Evolutionary conservation across 2,329 filamentous ascomycete genomes (phyloP), one percentile per base, ranked within the genome.

Genomic region (Diaporthe citriasiana): DNA sequence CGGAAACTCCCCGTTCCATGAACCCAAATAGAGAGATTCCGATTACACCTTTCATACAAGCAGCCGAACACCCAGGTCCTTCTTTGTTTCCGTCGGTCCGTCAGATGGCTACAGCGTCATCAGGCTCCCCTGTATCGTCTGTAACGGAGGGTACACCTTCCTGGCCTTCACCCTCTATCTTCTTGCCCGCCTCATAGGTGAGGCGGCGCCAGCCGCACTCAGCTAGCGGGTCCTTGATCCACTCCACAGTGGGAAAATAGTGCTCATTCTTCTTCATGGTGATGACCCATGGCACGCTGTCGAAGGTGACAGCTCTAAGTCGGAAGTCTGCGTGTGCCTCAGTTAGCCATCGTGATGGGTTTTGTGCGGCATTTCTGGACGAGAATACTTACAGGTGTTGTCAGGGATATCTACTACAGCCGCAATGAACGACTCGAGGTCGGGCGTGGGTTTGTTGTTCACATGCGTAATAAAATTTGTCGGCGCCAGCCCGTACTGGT

Each of bases 211-310:
- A 76, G 40, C 75, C 63, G 27, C 71, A 75, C 63, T 71, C 73
- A 8, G 57, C 73, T 9, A 60, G 63, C 5, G 53, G 70, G 55
- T 76, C 91, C 59, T 76, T 93, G 82, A 91, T 89, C 88, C 91
- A 92, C 79, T 93, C 92, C 82, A 91, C 89, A 0, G 91, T 93
- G 0, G 92, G 91, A 83, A 93, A 93, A 82, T 99, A 99, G 84
- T 99, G 97, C 82, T 99, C 96, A 79, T 98, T 98, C 90, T 98
- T 98, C 91, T 99, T 99, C 94, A 99, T 98, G 12, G 97, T 99
- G 51, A 97, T 94, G n/a, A 99, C 95, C 95, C 97, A 99, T 4
- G 96, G 96, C 13, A 99, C 95, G 80, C 97, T 97, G 83, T 99
- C 97, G 80, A 99, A 99, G 0, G 97, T 98, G 82, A 98, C 95